Base-by-base conservation (phyloP, 75 land plant genomes). In the Pinus albicaulis region DNA sequence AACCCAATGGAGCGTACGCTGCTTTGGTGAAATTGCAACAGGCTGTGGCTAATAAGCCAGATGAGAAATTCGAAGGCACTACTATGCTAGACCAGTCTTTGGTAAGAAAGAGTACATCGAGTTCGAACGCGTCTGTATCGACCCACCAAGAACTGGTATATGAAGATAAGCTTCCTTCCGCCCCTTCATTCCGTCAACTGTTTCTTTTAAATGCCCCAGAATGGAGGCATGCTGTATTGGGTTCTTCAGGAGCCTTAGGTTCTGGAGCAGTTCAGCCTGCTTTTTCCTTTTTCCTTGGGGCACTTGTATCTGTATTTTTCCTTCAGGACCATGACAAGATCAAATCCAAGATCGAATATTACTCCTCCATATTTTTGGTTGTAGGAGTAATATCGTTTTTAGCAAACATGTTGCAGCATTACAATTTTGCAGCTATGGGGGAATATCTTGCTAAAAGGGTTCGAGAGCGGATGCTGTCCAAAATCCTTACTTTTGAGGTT, bases 351-450 rank as follows among this genome's bases (percentile, higher is more conserved):
- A 78, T 87, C 12, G 81, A 81, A 72, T 24, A 12, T 3, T 88
- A 86, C 77, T 81, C 87, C 1, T 17, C 83, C 5, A 24, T 81
- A 0, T 87, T 94, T 76, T 36, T 79, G 44, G 76, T 69, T 4
- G 56, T 94, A 44, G 85, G 82, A 4, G 48, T 82, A 20, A 73
- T 79, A 44, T 82, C 76, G 16, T 76, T 92, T 73, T 4, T 76
- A 55, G 72, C 81, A 3, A 92, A 88, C 61, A 26, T 87, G 3
- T 55, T 83, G 2, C 92, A 90, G 76, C 95, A 92, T 69, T 90
- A 90, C 84, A 84, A 77, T 66, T 94, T 92, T 34, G 91, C 82
- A 3, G 57, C 74, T 48, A 89, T 92, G 91, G 98, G 95, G 24
- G 95, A 88, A 57, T 36, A 65, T 20, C 69, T 95, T 20, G 89